Base-by-base conservation (phyloP, 108 stramenopile genomes). In the Cyclotella choctawhatcheeana region DNA sequence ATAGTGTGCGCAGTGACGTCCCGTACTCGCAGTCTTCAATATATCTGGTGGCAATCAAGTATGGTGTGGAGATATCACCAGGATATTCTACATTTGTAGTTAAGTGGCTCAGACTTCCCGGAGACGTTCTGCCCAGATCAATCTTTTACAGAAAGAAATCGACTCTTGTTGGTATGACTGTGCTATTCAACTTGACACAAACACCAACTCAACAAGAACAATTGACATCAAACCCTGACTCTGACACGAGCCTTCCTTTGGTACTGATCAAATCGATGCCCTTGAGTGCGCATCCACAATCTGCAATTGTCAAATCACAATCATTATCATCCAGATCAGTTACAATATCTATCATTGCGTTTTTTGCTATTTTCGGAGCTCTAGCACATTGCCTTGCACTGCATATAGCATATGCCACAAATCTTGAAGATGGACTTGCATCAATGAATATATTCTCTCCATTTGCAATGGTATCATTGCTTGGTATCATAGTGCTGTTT, bases 41-140 rank as follows among this genome's bases (percentile, higher is more conserved):
- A 12, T 60, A 60, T 60, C 59, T 60, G 8, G 59, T 60, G 59
- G 59, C 59, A 6, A 40, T 60, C 10, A 24, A 5, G 22, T 60
- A 60, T 40, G 59, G 43, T 16, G 40, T 43, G 0, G 59, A 60
- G 59, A 22, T 60, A 20, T 18, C 24, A 6, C 20, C 35, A 5
- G 59, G 59, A 17, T 60, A 60, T 22, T 3, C 35, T 18, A 40
- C 59, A 21, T 20, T 21, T 5, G 27, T 60, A 60, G 6, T 60
- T 2, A 60, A 60, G 24, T 60, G 59, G 59, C 5, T 60, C 22
- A 18, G 59, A 20, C 37, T 60, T 7, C 59, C 37, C 6, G 59
- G 59, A 60, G 59, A 60, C 43, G 37, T 44, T 26, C 24, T 60
- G 24, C 59, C 59, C n/a, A 37, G 40, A 60, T 40, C 59, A 30